Evolutionary conservation across 2,329 filamentous ascomycete genomes (phyloP), one percentile per base, ranked within the genome.

Genomic region (Bipolaris bicolor): DNA sequence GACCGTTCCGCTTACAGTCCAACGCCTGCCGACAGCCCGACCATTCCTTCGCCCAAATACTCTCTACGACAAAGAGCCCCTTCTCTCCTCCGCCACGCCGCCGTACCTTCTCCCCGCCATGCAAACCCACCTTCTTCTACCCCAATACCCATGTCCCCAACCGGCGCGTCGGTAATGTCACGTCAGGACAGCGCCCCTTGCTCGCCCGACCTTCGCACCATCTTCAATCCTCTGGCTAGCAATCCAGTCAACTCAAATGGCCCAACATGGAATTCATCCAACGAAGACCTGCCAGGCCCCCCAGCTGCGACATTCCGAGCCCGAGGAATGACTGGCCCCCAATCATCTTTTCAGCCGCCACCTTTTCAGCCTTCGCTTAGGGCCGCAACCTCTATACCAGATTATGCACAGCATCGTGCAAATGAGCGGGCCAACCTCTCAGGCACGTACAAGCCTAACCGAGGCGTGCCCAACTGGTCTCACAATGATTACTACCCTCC

Each of bases 21-120:
- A 1, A 67, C 72, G 3, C 66, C 67, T 11, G 65, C 65, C 13
- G 65, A 69, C 22, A 76, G 72, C 58, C 71, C 72, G 29, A 66
- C 71, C 22, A 65, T 74, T 16, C 66, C 78, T 26, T 76, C 77
- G 48, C 78, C 79, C 36, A 77, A 81, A 54, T 72, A 78, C 20
- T 69, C 74, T 22, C 67, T 77, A 11, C 74, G 79, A 22, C 77
- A 78, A 59, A 72, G 76, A 31, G 77, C 78, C 1, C 74, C 79
- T 16, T 74, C 76, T 11, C 73, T 77, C 29, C 72, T 80, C 52
- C 73, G 76, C 50, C 70, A 73, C 63, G 64, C 71, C 39, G 67
- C 68, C 5, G 59, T 69, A 3, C 65, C 70, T 26, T 69, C 71
- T 37, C 66, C 72, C n/a, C 64, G 69, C 34, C 66, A 68, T 55